Base-by-base conservation (phyloP, 108 stramenopile genomes). In the Fragilaria radians region DNA sequence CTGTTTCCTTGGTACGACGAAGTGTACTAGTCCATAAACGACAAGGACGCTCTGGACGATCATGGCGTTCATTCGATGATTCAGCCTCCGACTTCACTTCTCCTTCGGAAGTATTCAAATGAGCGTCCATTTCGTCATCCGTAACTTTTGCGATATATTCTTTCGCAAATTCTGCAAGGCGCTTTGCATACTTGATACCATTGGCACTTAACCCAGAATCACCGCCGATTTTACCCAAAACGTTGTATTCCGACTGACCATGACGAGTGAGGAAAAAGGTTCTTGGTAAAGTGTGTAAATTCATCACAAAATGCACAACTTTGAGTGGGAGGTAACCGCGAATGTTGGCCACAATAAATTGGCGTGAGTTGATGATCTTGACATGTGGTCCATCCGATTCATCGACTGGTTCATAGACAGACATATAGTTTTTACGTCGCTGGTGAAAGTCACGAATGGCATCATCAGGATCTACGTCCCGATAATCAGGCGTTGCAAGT, bases 191-290 rank as follows among this genome's bases (percentile, higher is more conserved):
- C 62, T 94, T 82, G 31, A 73, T 46, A 5, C 97, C 97, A n/a
- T 74, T 80, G 17, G 77, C 78, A 2, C 86, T 87, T 25, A 98
- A 77, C 28, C 89, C 86, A n/a, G 92, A 79, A 91, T 99, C 96
- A 14, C 99, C 99, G 45, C 99, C 99, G 62, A 99, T 99, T 61
- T 95, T 95, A 1, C 96, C 97, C 47, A 92, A 68, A 58, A 95
- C 67, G 62, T 99, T 99, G 85, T 97, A 99, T 65, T 95, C 84
- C 17, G 90, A 94, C 74, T 99, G 96, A 30, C 99, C 99, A 76
- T 99, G 99, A 21, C 99, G 88, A 4, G 94, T 95, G 63, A 99
- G 77, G 66, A 91, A 99, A 65, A 94, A 96, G 5, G 84, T 86
- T 25, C 93, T 79, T 42, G 88, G 80, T 7, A 86, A 69, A 1